phyloP scores from a whole-genome alignment of 192 early-diverging fungal species.

The Backusella liffmaniae region DNA sequence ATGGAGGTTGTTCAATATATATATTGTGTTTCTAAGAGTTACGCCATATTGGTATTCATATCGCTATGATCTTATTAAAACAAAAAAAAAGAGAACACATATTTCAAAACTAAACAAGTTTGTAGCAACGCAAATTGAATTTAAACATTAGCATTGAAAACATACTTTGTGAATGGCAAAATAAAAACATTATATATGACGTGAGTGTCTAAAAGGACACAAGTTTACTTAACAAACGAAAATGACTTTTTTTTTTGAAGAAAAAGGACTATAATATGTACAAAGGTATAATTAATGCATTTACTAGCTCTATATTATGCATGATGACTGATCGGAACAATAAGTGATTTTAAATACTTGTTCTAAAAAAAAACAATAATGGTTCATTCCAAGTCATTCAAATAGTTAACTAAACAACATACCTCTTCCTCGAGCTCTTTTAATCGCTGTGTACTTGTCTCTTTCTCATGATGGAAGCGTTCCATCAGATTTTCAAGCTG shows the following conservation, averaged over 20 bases:
- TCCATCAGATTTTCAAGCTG: conserved; percentile 31
- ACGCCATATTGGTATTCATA: too few species aligned
- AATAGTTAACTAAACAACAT: neutral
- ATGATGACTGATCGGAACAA: neutral
- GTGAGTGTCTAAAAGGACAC: neutral
- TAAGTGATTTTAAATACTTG: neutral
- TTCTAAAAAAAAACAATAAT: neutral
- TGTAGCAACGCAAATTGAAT: too few species aligned
- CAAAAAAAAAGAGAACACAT: too few species aligned
- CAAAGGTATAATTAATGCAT: conserved; percentile 6
- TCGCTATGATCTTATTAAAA: too few species aligned
- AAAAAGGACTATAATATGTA: neutral
- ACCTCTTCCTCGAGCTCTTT: conserved; percentile 35
- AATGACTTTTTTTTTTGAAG: neutral
- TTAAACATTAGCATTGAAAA: neutral
- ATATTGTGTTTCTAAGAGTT: too few species aligned
- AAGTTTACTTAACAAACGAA: neutral
- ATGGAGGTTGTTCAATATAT: neutral
- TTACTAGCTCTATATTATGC: neutral
- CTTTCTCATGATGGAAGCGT: conserved; percentile 27
- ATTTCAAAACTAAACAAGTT: too few species aligned
- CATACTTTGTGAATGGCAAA: neutral
- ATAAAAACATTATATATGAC: neutral
- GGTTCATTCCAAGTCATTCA: neutral
- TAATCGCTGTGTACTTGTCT: conserved; percentile 17